A percentile compares a stretch with the other conserved stretches of the same genome.
Conservation (phyloP, 2,329 filamentous ascomycete species). For the Aspergillus udagawae region DNA sequence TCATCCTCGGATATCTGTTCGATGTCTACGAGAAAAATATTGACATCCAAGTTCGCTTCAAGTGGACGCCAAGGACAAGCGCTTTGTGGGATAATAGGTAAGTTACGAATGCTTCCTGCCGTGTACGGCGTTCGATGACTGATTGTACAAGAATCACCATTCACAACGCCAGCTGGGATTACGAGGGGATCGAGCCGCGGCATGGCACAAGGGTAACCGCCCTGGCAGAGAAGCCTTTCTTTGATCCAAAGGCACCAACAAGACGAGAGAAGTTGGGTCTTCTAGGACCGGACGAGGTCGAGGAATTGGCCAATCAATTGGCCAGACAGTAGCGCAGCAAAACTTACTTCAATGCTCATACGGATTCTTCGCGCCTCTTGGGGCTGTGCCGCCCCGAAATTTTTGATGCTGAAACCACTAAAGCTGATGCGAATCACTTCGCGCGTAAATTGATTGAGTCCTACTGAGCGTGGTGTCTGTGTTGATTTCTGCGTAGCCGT, state of each 20-base stretch:
- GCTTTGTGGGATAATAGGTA: conserved; percentile 69
- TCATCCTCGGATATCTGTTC: conserved; percentile 63
- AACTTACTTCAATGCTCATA: not conserved
- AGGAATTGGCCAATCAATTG: conserved; percentile 14
- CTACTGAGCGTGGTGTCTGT: not conserved
- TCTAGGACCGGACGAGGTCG: conserved; percentile 53
- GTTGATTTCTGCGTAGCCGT: not conserved
- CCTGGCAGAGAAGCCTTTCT: conserved; percentile 68
- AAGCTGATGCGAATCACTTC: not conserved
- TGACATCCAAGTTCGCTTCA: conserved; percentile 69
- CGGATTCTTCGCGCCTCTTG: not conserved
- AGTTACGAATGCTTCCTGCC: conserved; percentile 14
- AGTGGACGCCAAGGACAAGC: conserved; percentile 64
- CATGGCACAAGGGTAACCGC: conserved; percentile 70
- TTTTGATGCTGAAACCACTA: not conserved
- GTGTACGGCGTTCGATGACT: not conserved
- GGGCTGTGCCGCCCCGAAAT: not conserved
- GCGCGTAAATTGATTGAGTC: not conserved
- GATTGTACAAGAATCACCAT: conserved; percentile 57
- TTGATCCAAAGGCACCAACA: conserved; percentile 60
- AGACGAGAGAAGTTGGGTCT: conserved; percentile 63
- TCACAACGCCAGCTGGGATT: conserved; percentile 72
- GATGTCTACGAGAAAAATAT: conserved; percentile 66
- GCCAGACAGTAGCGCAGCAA: not conserved
- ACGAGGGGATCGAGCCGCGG: conserved; percentile 61